Percentiles rank a stretch among this genome's conserved stretches.
phyloP scores from a whole-genome alignment of 140 eudicot genomes.

The Oenanthe javanica region DNA sequence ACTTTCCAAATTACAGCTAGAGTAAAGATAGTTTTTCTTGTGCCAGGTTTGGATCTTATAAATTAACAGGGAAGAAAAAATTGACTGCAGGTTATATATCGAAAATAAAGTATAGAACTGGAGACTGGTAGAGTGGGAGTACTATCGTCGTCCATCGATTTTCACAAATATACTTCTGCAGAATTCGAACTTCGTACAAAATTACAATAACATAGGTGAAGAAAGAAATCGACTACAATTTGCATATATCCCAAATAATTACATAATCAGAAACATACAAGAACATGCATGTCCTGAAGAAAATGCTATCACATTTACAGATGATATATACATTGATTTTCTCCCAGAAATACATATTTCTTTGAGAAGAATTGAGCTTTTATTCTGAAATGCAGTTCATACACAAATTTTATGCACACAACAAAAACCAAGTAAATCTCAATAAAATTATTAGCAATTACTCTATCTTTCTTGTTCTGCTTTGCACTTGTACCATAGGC shows the following conservation, averaged over 20 bases:
- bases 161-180: too few species aligned
- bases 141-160: too few species aligned
- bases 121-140: too few species aligned
- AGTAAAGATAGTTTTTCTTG: too few species aligned
- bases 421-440: background rate
- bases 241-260: background rate
- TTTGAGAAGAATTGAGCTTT: background rate
- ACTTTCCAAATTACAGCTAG: too few species aligned
- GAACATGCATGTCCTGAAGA: background rate
- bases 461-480: background rate
- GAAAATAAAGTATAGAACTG: too few species aligned
- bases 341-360: background rate
- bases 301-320: background rate
- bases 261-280: background rate
- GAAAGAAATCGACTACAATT: background rate
- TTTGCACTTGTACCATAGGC: background rate
- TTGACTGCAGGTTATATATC: too few species aligned
- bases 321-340: background rate
- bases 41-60: too few species aligned
- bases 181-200: too few species aligned
- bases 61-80: too few species aligned
- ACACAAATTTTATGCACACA: background rate
- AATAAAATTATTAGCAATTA: slow-evolving; percentile 1
- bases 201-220: too few species aligned
- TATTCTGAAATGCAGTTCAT: background rate